A percentile compares a stretch with the other conserved stretches of the same genome.
Conservation (phyloP, 1,284 basidiomycete genomes). For the Pseudozyma sp. region DNA sequence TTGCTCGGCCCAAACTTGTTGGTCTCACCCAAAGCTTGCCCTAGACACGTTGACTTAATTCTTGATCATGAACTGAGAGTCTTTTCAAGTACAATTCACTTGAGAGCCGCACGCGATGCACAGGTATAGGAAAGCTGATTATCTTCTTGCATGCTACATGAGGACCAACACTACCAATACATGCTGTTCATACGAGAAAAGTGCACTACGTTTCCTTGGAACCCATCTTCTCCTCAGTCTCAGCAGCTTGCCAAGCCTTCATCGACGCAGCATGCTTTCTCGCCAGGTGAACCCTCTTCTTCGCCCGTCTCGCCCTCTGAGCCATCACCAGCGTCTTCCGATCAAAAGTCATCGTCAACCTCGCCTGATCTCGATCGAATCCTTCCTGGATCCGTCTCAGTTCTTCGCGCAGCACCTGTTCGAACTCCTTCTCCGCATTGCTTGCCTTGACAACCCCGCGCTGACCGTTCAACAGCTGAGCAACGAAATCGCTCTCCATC, state of each 20-base stretch:
- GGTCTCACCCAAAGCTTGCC: no score
- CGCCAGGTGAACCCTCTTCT: slow-evolving; percentile 29
- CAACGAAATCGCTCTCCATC: slow-evolving; percentile 4
- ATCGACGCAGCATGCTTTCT: slow-evolving; percentile 21
- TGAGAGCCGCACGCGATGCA: no score
- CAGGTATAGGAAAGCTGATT: no score
- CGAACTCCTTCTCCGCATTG: slow-evolving; percentile 11
- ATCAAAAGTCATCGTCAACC: slow-evolving; percentile 50
- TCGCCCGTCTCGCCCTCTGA: slow-evolving; percentile 50
- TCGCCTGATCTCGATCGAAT: slow-evolving; percentile 49
- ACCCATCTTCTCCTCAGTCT: neutral
- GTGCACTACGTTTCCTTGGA: neutral
- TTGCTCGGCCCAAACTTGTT: no score
- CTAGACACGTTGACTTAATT: no score
- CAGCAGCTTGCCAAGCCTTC: slow-evolving; percentile 13
- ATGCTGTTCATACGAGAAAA: neutral
- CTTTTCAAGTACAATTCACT: no score
- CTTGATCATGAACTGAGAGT: no score
- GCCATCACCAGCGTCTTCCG: slow-evolving; percentile 51
- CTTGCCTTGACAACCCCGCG: neutral
- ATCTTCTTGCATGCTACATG: no score
- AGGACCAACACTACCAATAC: slow-evolving; percentile 4
- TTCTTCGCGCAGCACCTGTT: slow-evolving; percentile 7
- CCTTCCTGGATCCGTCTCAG: slow-evolving; percentile 14
- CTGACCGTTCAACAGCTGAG: slow-evolving; percentile 4